A percentile compares a stretch with the other conserved stretches of the same genome.
Conservation (phyloP, 176 grass and related monocot genomes). For the Bonia amplexicaulis region DNA sequence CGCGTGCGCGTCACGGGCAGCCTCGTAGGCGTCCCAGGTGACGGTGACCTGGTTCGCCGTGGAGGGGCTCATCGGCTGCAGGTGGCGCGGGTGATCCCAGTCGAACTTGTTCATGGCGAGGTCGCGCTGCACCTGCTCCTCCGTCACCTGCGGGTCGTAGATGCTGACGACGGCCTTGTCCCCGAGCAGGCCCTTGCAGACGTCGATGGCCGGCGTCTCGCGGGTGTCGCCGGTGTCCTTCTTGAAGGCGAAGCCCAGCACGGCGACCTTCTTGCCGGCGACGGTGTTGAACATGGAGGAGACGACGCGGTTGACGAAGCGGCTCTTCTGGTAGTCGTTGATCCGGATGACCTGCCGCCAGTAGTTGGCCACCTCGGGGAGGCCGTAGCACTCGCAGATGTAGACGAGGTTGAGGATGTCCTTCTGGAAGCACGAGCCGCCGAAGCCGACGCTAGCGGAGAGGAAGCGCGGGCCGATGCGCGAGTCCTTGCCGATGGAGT, state of each 20-base stretch:
- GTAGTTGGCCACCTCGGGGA: slow-evolving; percentile 37
- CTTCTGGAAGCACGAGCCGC: slow-evolving; percentile 50
- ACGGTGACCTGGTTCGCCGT: slow-evolving; percentile 11
- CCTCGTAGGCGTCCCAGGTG: slow-evolving; percentile 38
- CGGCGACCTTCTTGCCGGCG: slow-evolving; percentile 36
- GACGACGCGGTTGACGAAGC: slow-evolving; percentile 38
- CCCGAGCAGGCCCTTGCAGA: slow-evolving; percentile 34
- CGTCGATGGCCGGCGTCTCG: slow-evolving; percentile 47
- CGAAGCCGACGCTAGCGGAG: slow-evolving; percentile 32
- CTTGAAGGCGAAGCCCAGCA: slow-evolving; percentile 47
- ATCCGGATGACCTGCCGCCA: slow-evolving; percentile 38
- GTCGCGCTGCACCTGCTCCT: slow-evolving; percentile 66
- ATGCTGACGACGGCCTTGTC: slow-evolving; percentile 55
- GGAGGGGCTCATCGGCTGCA: slow-evolving; percentile 56
- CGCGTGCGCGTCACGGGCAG: slow-evolving; percentile 29
- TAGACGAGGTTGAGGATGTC: slow-evolving; percentile 53
- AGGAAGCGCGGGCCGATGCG: slow-evolving; percentile 39
- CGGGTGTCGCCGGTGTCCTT: slow-evolving; percentile 41
- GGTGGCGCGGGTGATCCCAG: slow-evolving; percentile 77
- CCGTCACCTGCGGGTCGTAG: slow-evolving; percentile 77
- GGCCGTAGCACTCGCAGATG: slow-evolving; percentile 51
- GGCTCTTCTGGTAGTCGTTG: slow-evolving; percentile 45
- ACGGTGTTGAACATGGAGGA: slow-evolving; percentile 54
- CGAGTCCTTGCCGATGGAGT: slow-evolving; percentile 30
- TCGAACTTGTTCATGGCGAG: slow-evolving; percentile 77